A percentile compares a stretch with the other conserved stretches of the same genome.
Evolutionary conservation across 371 early-diverging fungal genomes (phyloP).

Genomic region (Mortierella sp.): DNA sequence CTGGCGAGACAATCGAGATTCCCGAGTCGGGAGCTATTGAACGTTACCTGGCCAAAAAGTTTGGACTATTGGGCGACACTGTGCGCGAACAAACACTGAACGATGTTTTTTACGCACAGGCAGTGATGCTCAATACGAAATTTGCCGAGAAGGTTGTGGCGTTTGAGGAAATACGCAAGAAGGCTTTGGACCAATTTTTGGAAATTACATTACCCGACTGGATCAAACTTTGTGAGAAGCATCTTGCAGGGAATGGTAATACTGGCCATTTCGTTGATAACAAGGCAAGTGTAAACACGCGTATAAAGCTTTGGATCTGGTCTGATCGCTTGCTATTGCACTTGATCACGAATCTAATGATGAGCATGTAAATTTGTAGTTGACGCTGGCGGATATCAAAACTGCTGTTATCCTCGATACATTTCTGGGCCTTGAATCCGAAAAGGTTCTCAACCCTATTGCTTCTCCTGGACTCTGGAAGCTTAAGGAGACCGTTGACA

Average conservation of each 20-base stretch:
- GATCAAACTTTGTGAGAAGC: conserved; percentile 20
- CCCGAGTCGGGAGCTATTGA: conserved; percentile 31
- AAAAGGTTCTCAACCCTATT: conserved; percentile 9
- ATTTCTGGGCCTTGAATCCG: conserved; percentile 8
- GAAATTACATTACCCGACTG: conserved; percentile 10
- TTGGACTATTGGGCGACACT: conserved; percentile 22
- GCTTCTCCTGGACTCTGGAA: conserved; percentile 18
- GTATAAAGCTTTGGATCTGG: background rate
- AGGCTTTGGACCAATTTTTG: conserved; percentile 10
- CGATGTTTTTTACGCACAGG: conserved; percentile 30
- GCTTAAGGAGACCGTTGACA: conserved; percentile 17
- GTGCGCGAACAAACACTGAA: conserved; percentile 17
- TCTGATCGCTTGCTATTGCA: background rate
- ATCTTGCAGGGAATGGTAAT: conserved; percentile 17
- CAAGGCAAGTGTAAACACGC: conserved; percentile 12
- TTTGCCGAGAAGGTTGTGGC: background rate
- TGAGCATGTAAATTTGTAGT: background rate
- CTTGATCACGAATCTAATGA: background rate
- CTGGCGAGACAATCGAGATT: conserved; percentile 4
- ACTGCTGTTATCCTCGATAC: conserved; percentile 22
- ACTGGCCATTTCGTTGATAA: conserved; percentile 22
- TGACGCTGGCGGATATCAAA: conserved; percentile 25
- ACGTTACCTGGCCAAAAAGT: conserved; percentile 18
- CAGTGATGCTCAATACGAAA: conserved; percentile 12
- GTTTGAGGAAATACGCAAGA: conserved; percentile 10